Conservation (phyloP, 2,329 filamentous ascomycete species). For the Aspergillus ruber region DNA sequence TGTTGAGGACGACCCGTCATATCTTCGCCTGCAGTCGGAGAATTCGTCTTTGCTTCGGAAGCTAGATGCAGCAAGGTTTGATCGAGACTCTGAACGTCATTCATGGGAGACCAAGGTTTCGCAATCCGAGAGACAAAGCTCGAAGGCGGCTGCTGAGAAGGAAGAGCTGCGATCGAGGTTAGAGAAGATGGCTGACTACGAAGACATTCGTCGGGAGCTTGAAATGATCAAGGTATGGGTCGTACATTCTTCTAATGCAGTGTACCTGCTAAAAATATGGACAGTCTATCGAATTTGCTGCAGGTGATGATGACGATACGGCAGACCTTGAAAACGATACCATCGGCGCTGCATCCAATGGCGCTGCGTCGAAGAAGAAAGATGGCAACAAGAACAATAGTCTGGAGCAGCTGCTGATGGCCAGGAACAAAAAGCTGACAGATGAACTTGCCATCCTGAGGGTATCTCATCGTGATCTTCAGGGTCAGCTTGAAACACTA, state of each 20-base stretch:
- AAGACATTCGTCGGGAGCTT: slow-evolving; percentile 90
- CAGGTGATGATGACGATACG: slow-evolving; percentile 66
- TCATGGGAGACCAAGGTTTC: slow-evolving; percentile 69
- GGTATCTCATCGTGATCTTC: slow-evolving; percentile 88
- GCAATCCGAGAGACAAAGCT: slow-evolving; percentile 70
- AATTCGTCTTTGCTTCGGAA: slow-evolving; percentile 88
- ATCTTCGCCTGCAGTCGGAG: slow-evolving; percentile 81
- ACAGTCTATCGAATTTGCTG: slow-evolving; percentile 88
- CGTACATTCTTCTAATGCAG: background rate
- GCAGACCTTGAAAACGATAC: slow-evolving; percentile 37
- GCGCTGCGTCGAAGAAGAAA: slow-evolving; percentile 51
- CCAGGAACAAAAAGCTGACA: slow-evolving; percentile 91
- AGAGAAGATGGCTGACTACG: slow-evolving; percentile 86
- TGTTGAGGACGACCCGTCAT: slow-evolving; percentile 83
- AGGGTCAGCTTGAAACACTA: slow-evolving; percentile 68
- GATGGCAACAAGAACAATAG: slow-evolving; percentile 55
- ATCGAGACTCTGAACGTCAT: slow-evolving; percentile 74
- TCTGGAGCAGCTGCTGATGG: slow-evolving; percentile 81
- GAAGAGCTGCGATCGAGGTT: slow-evolving; percentile 74
- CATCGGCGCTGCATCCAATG: slow-evolving; percentile 35
- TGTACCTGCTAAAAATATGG: slow-evolving; percentile 5
- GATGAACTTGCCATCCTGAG: slow-evolving; percentile 89
- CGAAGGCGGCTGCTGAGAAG: slow-evolving; percentile 69
- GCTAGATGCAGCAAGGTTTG: slow-evolving; percentile 73
- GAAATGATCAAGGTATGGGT: slow-evolving; percentile 71